Percentiles rank a stretch among this genome's conserved stretches.
Evolutionary conservation across 805 yeast genomes (phyloP).

Genomic region (Barnettozyma wickerhamii): DNA sequence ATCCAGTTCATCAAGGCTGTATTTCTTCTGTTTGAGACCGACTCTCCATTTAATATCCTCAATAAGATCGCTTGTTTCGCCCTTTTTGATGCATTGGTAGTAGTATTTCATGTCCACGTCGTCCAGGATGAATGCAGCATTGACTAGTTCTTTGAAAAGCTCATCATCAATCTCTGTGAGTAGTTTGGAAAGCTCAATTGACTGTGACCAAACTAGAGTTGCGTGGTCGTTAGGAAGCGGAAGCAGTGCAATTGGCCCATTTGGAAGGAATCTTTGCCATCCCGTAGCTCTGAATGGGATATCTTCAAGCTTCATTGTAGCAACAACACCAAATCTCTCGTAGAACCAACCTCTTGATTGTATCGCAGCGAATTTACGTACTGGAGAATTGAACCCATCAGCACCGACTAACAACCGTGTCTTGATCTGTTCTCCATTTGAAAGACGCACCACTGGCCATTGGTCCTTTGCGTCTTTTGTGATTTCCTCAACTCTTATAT

Average conservation of each 20-base stretch:
- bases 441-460: constrained; percentile 76
- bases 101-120: constrained; percentile 73
- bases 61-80: constrained; percentile 40
- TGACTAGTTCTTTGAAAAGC: constrained; percentile 65
- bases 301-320: constrained; percentile 70
- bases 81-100: constrained; percentile 40
- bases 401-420: constrained; percentile 88
- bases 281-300: constrained; percentile 72
- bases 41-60: constrained; percentile 76
- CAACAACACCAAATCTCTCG: constrained; percentile 87
- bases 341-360: constrained; percentile 92
- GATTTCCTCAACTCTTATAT: constrained; percentile 63
- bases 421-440: constrained; percentile 57
- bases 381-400: constrained; percentile 95
- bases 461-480: constrained; percentile 35
- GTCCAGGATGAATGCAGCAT: constrained; percentile 81
- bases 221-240: constrained; percentile 86
- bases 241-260: constrained; percentile 89
- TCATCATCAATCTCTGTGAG: constrained; percentile 55
- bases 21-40: constrained; percentile 32
- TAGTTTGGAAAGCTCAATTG: constrained; percentile 66
- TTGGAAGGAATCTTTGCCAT: constrained; percentile 88
- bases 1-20: constrained; percentile 44
- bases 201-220: constrained; percentile 91
- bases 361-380: constrained; percentile 73